Evolutionary conservation across 345 rosid species (phyloP), one percentile per base, ranked within the genome.

Genomic region (Schrenkiella parvula): DNA sequence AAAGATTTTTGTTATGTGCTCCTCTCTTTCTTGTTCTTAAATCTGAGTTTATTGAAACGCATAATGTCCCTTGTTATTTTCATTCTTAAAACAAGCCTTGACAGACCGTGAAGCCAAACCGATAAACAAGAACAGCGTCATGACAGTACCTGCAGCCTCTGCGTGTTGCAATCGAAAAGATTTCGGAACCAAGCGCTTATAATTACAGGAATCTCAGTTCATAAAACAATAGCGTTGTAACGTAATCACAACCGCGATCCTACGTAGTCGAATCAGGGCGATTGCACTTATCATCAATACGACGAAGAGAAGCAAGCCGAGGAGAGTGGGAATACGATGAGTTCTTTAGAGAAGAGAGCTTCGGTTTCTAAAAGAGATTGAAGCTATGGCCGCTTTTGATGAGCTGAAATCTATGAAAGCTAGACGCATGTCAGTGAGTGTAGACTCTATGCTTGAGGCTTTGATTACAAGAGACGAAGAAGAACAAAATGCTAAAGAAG

Each of bases 331-430:
- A 92, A 88, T 79, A 86, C 83, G 0, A 88, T 88, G 89, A 85
- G 80, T 59, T 82, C 96, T 3, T 59, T 92, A 73, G 95, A 86
- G 82, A 92, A 92, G 59, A 59, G 86, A 50, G 83, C 86, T 0
- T 60, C 86, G 67, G 93, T 85, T 77, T 92, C 92, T 0, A 92
- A 89, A 62, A 82, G 90, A 89, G 78, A 85, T 86, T 87, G 89
- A 89, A 34, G 86, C 88, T 47, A 79, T 89, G 41, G 89, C 92
- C 5, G 84, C 90, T 0, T 88, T 89, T 48, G 95, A 88, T 68
- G 92, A 89, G 74, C 78, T 88, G 92, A 89, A 82, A 76, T 84
- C 91, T 29, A 74, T 86, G 85, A 86, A 75, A 80, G 81, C 80
- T 63, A 41, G 72, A 55, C 23, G 32, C 7, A 19, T 14, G 15